Conservation (phyloP, 495 filamentous ascomycete genomes). For the Daldinia childiae region DNA sequence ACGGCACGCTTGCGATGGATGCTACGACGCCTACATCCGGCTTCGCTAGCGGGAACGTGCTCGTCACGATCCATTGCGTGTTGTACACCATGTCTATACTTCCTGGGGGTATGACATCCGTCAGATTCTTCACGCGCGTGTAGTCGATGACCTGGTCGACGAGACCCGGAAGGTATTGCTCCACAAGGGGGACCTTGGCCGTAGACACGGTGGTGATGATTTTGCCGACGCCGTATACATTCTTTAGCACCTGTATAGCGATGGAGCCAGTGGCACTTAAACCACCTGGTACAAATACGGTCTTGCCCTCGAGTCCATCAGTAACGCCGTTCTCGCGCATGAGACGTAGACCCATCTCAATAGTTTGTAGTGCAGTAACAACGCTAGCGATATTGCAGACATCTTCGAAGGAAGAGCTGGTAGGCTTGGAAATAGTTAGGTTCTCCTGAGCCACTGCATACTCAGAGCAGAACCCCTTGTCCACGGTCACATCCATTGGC, state of each 20-base stretch:
- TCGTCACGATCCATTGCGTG: constrained; percentile 51
- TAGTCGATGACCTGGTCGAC: constrained; percentile 61
- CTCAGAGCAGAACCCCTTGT: constrained; percentile 50
- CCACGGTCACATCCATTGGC: constrained; percentile 39
- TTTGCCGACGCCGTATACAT: constrained; percentile 58
- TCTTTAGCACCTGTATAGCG: constrained; percentile 63
- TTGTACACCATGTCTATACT: constrained; percentile 65
- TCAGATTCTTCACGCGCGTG: constrained; percentile 45
- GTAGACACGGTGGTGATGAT: constrained; percentile 65
- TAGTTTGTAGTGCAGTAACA: constrained; percentile 56
- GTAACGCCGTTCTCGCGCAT: constrained; percentile 49
- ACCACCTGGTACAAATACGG: constrained; percentile 62
- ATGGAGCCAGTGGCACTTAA: constrained; percentile 62
- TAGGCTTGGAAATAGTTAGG: constrained; percentile 53
- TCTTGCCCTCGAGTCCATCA: constrained; percentile 60
- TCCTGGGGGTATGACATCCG: constrained; percentile 51
- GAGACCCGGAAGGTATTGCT: constrained; percentile 48
- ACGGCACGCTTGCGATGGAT: constrained; percentile 54
- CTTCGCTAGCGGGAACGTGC: constrained; percentile 51
- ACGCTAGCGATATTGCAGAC: constrained; percentile 49
- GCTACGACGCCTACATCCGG: constrained; percentile 52
- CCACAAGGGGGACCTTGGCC: constrained; percentile 59
- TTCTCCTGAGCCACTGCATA: constrained; percentile 48
- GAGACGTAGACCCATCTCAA: constrained; percentile 50
- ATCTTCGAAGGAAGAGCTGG: constrained; percentile 46